These are phyloP conservation scores for Trichosporon coremiiforme DNA, from an alignment of 1,284 basidiomycete genomes.

Conservation along the genomic window DNA sequence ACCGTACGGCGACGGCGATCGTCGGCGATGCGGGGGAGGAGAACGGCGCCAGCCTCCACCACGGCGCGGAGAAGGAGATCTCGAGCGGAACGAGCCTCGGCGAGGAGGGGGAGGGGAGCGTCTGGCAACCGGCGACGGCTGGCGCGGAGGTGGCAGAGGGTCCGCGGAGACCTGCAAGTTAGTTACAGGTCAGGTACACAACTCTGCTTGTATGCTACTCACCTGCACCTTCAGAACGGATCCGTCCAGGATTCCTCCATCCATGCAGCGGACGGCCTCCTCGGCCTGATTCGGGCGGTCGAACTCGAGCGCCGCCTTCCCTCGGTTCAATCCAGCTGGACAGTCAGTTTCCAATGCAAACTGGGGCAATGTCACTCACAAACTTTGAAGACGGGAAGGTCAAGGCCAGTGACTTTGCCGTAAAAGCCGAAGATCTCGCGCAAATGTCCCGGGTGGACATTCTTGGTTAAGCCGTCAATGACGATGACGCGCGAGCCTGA, in stretches of 20 bases:
- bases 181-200: no score
- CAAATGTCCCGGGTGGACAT: conserved; percentile 78
- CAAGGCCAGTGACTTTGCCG: conserved; percentile 79
- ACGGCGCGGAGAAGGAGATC: conserved; percentile 23
- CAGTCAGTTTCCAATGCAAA: background rate
- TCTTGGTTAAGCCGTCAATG: conserved; percentile 81
- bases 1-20: conserved; percentile 25
- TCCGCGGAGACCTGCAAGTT: conserved; percentile 47
- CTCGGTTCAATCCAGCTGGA: conserved; percentile 87
- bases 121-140: conserved; percentile 35
- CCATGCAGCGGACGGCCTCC: conserved; percentile 84
- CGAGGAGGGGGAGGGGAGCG: conserved; percentile 30
- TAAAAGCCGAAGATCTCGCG: conserved; percentile 86
- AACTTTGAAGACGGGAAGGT: conserved; percentile 81
- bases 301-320: conserved; percentile 86
- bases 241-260: conserved; percentile 88
- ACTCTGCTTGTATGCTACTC: conserved; percentile 57
- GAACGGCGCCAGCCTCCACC: conserved; percentile 9
- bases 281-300: conserved; percentile 67
- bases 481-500: conserved; percentile 59
- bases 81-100: conserved; percentile 31
- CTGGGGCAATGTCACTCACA: conserved; percentile 63
- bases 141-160: conserved; percentile 46
- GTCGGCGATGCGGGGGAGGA: conserved; percentile 16
- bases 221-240: conserved; percentile 77